phyloP scores from a whole-genome alignment of 257 asterid species.

The Cinchona pubescens region DNA sequence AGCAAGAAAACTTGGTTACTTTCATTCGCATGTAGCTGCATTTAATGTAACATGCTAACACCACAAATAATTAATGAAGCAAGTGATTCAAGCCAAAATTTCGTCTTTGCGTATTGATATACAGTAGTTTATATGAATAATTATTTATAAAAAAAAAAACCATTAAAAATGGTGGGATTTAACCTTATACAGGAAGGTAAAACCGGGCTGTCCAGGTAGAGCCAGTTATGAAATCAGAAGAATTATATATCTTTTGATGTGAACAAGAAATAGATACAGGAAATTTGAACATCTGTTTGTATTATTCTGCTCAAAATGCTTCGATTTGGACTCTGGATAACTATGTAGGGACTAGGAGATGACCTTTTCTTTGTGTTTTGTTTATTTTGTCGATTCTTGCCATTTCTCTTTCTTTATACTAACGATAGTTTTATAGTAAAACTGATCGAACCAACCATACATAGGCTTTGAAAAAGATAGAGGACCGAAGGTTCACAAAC shows the following conservation, averaged over 20 bases:
- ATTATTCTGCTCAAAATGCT: background rate
- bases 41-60: too few relatives aligned
- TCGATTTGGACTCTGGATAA: background rate
- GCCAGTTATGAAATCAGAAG: background rate
- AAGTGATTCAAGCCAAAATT: too few relatives aligned
- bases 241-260: background rate
- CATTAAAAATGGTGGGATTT: too few relatives aligned
- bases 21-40: too few relatives aligned
- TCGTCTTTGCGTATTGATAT: too few relatives aligned
- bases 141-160: too few relatives aligned
- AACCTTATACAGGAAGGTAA: too few relatives aligned
- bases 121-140: too few relatives aligned
- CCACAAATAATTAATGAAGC: too few relatives aligned
- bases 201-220: background rate
- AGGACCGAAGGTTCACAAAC: background rate
- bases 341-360: background rate
- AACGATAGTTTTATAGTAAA: background rate
- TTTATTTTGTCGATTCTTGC: background rate
- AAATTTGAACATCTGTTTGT: background rate
- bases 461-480: background rate
- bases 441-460: background rate
- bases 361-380: slow-evolving; percentile 2
- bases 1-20: too few relatives aligned
- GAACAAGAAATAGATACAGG: background rate
- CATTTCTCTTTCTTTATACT: background rate